Evolutionary conservation across 805 yeast genomes (phyloP).

Genomic region (Suhomyces prunicola): DNA sequence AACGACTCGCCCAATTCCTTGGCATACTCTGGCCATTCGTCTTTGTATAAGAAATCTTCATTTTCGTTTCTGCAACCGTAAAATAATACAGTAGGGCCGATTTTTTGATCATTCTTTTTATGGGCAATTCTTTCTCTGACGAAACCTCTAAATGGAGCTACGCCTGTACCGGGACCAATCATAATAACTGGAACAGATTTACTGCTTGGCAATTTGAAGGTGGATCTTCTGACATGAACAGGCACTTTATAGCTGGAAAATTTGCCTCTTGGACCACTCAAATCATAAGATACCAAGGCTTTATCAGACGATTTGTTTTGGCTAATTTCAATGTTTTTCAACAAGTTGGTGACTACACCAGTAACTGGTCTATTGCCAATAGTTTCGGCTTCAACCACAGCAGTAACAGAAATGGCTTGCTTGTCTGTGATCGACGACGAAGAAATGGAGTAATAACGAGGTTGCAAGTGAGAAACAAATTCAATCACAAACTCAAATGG

Average conservation of each 20-base stretch:
- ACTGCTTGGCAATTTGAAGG: conserved; percentile 88
- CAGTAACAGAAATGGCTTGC: conserved; percentile 75
- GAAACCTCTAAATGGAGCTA: conserved; percentile 97
- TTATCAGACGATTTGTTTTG: conserved; percentile 44
- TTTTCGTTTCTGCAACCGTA: conserved; percentile 80
- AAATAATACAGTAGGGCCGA: conserved; percentile 76
- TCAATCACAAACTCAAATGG: conserved; percentile 87
- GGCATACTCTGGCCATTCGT: conserved; percentile 83
- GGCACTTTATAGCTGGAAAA: conserved; percentile 65
- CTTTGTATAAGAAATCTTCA: conserved; percentile 81
- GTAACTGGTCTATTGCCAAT: conserved; percentile 39
- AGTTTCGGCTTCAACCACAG: conserved; percentile 76
- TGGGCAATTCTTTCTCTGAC: conserved; percentile 76
- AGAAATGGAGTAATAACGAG: conserved; percentile 94
- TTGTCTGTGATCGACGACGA: conserved; percentile 82
- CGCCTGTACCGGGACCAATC: conserved; percentile 99
- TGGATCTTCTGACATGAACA: conserved; percentile 90
- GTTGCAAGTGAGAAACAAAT: conserved; percentile 75
- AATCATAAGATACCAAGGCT: conserved; percentile 59
- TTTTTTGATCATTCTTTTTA: conserved; percentile 28
- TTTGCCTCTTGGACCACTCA: conserved; percentile 77
- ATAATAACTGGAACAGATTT: conserved; percentile 80
- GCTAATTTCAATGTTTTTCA: conserved; percentile 63
- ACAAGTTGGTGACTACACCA: conserved; percentile 90
- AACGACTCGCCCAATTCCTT: conserved; percentile 58